phyloP scores from a whole-genome alignment of 2,329 filamentous ascomycete species.

The Exophiala aquamarina region DNA sequence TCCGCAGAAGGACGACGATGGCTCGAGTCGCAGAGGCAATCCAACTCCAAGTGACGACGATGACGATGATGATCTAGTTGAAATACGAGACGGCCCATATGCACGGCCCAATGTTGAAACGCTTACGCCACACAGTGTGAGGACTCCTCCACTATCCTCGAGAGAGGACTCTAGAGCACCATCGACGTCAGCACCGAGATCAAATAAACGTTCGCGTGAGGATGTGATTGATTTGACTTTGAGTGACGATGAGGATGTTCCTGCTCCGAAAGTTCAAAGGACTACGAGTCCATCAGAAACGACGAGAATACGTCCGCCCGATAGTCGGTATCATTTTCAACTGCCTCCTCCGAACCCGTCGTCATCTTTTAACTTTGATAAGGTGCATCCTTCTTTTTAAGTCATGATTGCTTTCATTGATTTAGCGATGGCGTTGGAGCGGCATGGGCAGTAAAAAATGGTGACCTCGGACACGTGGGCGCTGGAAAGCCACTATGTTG shows the following conservation, averaged over 20 bases:
- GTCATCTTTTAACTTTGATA: constrained; percentile 8
- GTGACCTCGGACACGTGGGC: too few species aligned
- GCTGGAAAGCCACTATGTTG: too few species aligned
- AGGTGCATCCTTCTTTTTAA: constrained; percentile 11
- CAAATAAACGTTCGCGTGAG: constrained; percentile 47
- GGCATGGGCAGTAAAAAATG: too few species aligned
- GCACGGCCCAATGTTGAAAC: constrained; percentile 30
- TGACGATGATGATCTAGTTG: constrained; percentile 51
- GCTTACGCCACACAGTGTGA: constrained; percentile 36
- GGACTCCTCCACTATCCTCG: constrained; percentile 31
- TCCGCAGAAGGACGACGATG: constrained; percentile 16
- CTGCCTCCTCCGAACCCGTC: constrained; percentile 10
- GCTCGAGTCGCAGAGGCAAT: constrained; percentile 37
- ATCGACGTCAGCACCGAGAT: constrained; percentile 10
- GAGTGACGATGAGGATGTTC: constrained; percentile 52
- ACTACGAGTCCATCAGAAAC: constrained; percentile 4
- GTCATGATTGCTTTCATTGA: not conserved
- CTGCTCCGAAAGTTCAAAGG: constrained; percentile 25
- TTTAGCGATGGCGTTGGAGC: constrained; percentile 3
- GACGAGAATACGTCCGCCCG: constrained; percentile 4
- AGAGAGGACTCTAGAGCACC: constrained; percentile 30
- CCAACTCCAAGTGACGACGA: constrained; percentile 38
- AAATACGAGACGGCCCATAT: constrained; percentile 42
- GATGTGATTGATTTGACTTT: constrained; percentile 56
- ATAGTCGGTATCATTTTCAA: constrained; percentile 19